phyloP scores from a whole-genome alignment of 495 filamentous ascomycete genomes.

The Lentithecium fluviatile region DNA sequence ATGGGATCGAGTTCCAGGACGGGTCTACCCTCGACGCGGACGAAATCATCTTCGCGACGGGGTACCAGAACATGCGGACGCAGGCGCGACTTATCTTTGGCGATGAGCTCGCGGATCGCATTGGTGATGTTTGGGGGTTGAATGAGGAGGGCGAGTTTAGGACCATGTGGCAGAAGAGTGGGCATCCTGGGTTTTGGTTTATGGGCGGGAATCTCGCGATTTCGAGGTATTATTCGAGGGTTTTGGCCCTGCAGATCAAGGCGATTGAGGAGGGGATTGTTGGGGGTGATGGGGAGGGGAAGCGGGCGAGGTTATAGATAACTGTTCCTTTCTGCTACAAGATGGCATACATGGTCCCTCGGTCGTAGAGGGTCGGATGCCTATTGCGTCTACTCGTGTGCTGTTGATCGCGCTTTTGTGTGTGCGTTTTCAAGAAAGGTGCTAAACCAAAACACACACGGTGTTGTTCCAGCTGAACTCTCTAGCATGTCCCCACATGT shows the following conservation, averaged over 20 bases:
- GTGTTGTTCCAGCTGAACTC: too few species aligned
- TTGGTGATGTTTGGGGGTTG: slow-evolving; percentile 70
- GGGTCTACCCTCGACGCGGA: slow-evolving; percentile 69
- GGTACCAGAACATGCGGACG: slow-evolving; percentile 77
- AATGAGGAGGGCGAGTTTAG: slow-evolving; percentile 70
- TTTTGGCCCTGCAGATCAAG: slow-evolving; percentile 77
- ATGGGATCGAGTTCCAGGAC: slow-evolving; percentile 65
- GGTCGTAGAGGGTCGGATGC: too few species aligned
- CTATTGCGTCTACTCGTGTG: too few species aligned
- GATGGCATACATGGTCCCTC: too few species aligned
- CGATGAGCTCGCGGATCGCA: slow-evolving; percentile 62
- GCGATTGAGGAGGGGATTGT: slow-evolving; percentile 49
- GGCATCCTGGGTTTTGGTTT: slow-evolving; percentile 79
- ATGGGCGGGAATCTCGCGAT: slow-evolving; percentile 79
- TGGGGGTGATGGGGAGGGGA: neutral
- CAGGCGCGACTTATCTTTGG: slow-evolving; percentile 64
- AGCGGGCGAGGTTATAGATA: neutral
- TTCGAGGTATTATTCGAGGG: slow-evolving; percentile 67
- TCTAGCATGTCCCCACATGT: too few species aligned
- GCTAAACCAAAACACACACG: too few species aligned
- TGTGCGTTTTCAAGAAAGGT: too few species aligned
- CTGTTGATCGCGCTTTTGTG: too few species aligned
- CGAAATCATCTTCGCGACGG: slow-evolving; percentile 80
- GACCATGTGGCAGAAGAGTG: slow-evolving; percentile 69
- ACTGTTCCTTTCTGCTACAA: too few species aligned